Evolutionary conservation across 441 rosid genomes (phyloP), one percentile per base, ranked within the genome.

Genomic region (Arabidopsis hybrid): DNA sequence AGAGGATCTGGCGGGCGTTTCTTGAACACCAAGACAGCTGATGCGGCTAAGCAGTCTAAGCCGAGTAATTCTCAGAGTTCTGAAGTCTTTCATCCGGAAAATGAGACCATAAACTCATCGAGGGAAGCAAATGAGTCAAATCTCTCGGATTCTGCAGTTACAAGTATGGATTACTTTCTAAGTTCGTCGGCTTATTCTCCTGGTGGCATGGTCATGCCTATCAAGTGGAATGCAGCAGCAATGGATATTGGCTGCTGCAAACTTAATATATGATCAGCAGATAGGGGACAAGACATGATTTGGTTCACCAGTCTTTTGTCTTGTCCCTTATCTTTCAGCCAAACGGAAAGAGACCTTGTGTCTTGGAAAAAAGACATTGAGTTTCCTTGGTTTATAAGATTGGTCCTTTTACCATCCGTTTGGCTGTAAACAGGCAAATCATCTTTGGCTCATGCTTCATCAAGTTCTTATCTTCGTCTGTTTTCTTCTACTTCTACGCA

Each of bases 1-100:
- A 88, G 97, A 82, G 99, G 97, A 61, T 84, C 78, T 0, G 94
- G 99, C 0, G 99, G 99, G 36, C 91, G 97, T 65, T 94, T 94
- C 85, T 77, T 94, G 86, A 94, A 91, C 74, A 71, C 86, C 1
- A 91, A 85, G 60, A 69, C 39, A 63, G 40, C 16, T 65, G 68
- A 57, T 70, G 56, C 42, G 34, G 13, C 17, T 40, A 52, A 40
- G 72, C 60, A 69, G 42, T 12, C 65, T 69, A 35, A 65, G 29
- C 64, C 47, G 9, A 83, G 85, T 59, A 91, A 83, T 49, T 89
- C 93, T 56, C 96, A 80, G 72, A 88, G 75, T 67, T 94, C 95
- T 31, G 99, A 87, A 71, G 86, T 91, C 71, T 73, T 90, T 75
- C 89, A 87, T 68, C 87, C 92, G 0, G 87, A 84, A 13, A 85